Conservation (phyloP, 257 asterid genomes). For the Gentiana macrophylla region DNA sequence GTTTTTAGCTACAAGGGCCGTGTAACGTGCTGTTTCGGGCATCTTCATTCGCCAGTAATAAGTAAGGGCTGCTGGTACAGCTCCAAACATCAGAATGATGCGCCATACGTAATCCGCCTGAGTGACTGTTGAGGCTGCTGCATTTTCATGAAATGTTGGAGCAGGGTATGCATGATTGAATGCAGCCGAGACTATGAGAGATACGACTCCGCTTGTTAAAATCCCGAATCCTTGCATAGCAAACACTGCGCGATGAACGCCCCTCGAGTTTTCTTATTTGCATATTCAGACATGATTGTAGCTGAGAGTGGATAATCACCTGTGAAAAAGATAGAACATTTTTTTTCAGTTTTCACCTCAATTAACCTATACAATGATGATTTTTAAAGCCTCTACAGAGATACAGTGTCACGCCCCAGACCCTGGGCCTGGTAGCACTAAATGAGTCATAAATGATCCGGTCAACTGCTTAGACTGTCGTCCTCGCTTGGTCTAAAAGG, state of each 20-base stretch:
- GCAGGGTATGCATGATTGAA: constrained; percentile 17
- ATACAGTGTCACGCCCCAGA: too few species aligned
- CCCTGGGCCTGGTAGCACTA: too few species aligned
- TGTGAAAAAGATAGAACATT: too few species aligned
- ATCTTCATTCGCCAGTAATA: constrained; percentile 46
- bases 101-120: constrained; percentile 35
- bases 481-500: too few species aligned
- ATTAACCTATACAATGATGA: too few species aligned
- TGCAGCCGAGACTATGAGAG: constrained; percentile 23
- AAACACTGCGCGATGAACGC: constrained; percentile 56
- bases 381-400: too few species aligned
- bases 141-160: constrained; percentile 11
- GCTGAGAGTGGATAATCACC: constrained; percentile 62
- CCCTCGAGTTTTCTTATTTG: constrained; percentile 55
- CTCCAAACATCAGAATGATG: constrained; percentile 32
- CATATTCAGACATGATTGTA: constrained; percentile 65
- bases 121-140: constrained; percentile 17
- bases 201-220: constrained; percentile 32
- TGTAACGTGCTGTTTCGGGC: constrained; percentile 46
- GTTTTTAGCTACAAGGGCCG: constrained; percentile 29
- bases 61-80: constrained; percentile 28
- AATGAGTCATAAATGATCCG: too few species aligned
- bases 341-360: too few species aligned
- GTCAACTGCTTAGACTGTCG: too few species aligned
- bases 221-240: constrained; percentile 78